Percentiles rank a stretch among this genome's conserved stretches.
Conservation (phyloP, 306 rosid genomes). For the Castanospermum australe region DNA sequence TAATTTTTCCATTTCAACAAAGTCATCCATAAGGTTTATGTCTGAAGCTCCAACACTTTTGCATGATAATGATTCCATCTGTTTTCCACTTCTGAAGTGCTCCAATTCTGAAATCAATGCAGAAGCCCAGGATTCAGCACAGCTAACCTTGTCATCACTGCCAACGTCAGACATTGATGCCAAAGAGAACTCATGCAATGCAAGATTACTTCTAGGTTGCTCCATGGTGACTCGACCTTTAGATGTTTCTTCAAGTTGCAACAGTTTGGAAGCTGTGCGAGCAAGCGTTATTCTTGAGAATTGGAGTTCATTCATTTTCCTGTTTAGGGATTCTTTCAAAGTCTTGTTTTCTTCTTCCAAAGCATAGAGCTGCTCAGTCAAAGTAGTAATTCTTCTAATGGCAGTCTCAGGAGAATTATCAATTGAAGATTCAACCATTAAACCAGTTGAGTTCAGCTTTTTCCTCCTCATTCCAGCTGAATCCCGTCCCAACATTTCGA, state of each 20-base stretch:
- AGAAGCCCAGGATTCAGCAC: constrained; percentile 79
- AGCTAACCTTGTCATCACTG: constrained; percentile 81
- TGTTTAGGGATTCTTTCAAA: constrained; percentile 65
- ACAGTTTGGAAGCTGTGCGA: constrained; percentile 58
- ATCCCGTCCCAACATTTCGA: constrained; percentile 71
- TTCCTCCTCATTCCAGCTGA: constrained; percentile 55
- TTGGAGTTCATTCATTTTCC: constrained; percentile 69
- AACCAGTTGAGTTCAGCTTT: constrained; percentile 47
- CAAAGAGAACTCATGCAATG: constrained; percentile 47
- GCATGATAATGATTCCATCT: constrained; percentile 45
- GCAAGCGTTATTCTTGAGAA: constrained; percentile 67
- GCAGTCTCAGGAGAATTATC: constrained; percentile 59
- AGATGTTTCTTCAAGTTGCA: constrained; percentile 47
- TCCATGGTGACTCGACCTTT: constrained; percentile 44
- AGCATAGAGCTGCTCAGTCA: constrained; percentile 57
- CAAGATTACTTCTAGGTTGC: constrained; percentile 41
- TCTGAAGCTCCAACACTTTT: constrained; percentile 63
- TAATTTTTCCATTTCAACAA: constrained; percentile 89
- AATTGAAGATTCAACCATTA: constrained; percentile 41
- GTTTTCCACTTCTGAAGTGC: constrained; percentile 59
- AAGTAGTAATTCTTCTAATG: constrained; percentile 37
- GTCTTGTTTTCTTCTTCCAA: constrained; percentile 77
- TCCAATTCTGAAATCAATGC: constrained; percentile 77
- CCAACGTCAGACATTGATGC: constrained; percentile 73
- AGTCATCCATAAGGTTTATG: constrained; percentile 86